Base-by-base conservation (phyloP, 306 rosid genomes). In the Senna siamea region DNA sequence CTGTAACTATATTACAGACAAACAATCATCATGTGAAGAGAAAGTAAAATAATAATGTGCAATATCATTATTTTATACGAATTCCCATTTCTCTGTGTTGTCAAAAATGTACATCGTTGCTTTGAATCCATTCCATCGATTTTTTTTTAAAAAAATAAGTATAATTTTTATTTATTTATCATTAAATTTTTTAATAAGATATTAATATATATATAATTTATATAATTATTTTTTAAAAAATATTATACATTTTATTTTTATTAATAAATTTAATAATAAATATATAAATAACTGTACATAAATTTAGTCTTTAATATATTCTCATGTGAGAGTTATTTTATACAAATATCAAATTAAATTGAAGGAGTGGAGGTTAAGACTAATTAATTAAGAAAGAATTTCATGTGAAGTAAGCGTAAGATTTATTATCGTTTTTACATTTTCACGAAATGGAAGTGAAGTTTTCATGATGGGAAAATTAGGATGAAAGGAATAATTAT, bases 91-190 rank as follows among this genome's bases (percentile, higher is more conserved):
- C 23, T 69, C 56, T 26, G 30, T 26, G 30, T 34, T 37, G 13
- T 28, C 72, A 28, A 59, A 51, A 66, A 70, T 32, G 66, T 22
- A 7, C 74, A 58, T 60, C 22, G 58, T 71, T 17, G 65, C 69
- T 75, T 78, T 64, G 65, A 78, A 79, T 53, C 38, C 66, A 57
- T 81, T 78, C 64, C 69, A n/a, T n/a, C n/a, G n/a, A n/a, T n/a
- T n/a, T n/a, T n/a, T n/a, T n/a, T n/a, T n/a, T n/a, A n/a, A n/a
- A n/a, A n/a, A n/a, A n/a, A n/a, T n/a, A n/a, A n/a, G n/a, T n/a
- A n/a, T n/a, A n/a, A n/a, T n/a, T n/a, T n/a, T n/a, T n/a, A n/a
- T n/a, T n/a, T n/a, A n/a, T n/a, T n/a, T n/a, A n/a, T n/a, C n/a
- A n/a, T n/a, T n/a, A n/a, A n/a, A n/a, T n/a, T n/a, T n/a, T n/a